These are phyloP conservation scores for Bothriochloa decipiens DNA, from an alignment of 176 grass and related monocot species.

Conservation along the genomic window DNA sequence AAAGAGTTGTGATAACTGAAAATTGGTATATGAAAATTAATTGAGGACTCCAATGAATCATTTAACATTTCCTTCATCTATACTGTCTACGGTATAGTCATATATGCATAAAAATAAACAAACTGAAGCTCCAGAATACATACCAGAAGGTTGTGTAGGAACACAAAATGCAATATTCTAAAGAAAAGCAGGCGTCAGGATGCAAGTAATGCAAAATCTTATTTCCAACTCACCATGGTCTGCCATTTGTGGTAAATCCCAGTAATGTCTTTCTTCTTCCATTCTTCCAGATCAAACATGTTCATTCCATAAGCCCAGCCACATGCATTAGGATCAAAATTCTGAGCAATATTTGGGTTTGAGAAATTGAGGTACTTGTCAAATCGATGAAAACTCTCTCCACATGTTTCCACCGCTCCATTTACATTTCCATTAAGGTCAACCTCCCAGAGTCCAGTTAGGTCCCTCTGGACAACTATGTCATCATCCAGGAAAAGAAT, in stretches of 20 bases:
- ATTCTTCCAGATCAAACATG: slow-evolving; percentile 70
- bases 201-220: slow-evolving; percentile 4
- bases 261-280: slow-evolving; percentile 72
- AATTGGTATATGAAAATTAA: slow-evolving; percentile 12
- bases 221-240: slow-evolving; percentile 55
- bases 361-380: slow-evolving; percentile 75
- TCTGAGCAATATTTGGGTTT: slow-evolving; percentile 57
- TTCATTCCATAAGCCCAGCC: slow-evolving; percentile 80
- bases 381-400: slow-evolving; percentile 67
- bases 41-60: slow-evolving; percentile 10
- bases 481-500: slow-evolving; percentile 75
- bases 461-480: slow-evolving; percentile 64
- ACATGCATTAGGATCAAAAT: slow-evolving; percentile 69
- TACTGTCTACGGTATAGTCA: background rate
- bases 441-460: slow-evolving; percentile 67
- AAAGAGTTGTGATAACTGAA: background rate
- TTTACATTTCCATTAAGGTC: slow-evolving; percentile 72
- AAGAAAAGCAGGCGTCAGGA: background rate
- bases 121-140: slow-evolving; percentile 5
- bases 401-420: slow-evolving; percentile 67
- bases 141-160: background rate
- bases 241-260: slow-evolving; percentile 77
- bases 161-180: slow-evolving; percentile 12
- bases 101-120: slow-evolving; percentile 5
- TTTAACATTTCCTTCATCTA: background rate